These are phyloP conservation scores for Aspergillus carbonarius DNA, from an alignment of 2,329 filamentous ascomycete species.

Conservation along the genomic window DNA sequence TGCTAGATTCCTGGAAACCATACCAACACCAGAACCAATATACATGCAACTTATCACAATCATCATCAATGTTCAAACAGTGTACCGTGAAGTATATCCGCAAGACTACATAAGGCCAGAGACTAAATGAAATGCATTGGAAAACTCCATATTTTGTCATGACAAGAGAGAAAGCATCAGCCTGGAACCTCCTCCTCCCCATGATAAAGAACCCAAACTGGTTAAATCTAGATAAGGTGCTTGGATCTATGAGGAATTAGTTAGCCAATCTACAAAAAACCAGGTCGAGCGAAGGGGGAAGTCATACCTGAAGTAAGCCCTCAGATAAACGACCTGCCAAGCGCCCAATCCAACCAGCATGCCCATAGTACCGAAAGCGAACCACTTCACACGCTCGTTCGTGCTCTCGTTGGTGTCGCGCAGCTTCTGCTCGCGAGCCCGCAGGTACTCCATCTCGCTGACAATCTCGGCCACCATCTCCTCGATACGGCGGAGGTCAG, in stretches of 20 bases:
- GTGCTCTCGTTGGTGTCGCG: constrained; percentile 99
- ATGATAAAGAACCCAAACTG: constrained; percentile 1
- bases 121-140: constrained; percentile 18
- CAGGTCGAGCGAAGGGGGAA: neutral
- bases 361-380: constrained; percentile 89
- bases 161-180: constrained; percentile 18
- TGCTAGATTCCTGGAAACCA: neutral
- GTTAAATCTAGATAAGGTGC: constrained; percentile 60
- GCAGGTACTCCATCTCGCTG: constrained; percentile 92
- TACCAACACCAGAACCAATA: neutral
- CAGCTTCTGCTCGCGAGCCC: constrained; percentile 85
- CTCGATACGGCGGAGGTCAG: constrained; percentile 87
- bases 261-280: neutral
- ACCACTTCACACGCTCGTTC: constrained; percentile 98
- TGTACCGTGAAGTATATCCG: constrained; percentile 21
- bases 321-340: constrained; percentile 97
- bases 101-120: constrained; percentile 15
- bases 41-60: constrained; percentile 16
- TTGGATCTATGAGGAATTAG: constrained; percentile 54
- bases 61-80: constrained; percentile 24
- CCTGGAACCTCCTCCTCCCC: constrained; percentile 10
- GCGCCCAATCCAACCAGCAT: constrained; percentile 84
- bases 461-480: constrained; percentile 89
- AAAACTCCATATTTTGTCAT: constrained; percentile 24
- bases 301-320: constrained; percentile 86